phyloP scores from a whole-genome alignment of 2,329 filamentous ascomycete genomes.

The Monilinia fructigena region DNA sequence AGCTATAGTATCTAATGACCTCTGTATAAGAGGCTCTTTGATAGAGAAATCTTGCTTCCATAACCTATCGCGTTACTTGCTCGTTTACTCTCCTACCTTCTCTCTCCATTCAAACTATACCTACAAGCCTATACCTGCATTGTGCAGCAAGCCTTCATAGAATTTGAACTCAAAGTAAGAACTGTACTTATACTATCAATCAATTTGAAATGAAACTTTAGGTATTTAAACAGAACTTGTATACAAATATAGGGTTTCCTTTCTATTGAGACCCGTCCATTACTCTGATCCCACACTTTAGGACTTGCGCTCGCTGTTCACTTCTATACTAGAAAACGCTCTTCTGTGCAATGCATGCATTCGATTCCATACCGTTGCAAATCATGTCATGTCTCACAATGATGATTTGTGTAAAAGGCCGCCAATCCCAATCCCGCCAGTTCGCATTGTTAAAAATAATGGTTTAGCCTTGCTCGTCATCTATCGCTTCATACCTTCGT shows the following conservation, averaged over 20 bases:
- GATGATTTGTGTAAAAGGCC: background rate
- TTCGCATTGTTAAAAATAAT: background rate
- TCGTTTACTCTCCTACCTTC: no score
- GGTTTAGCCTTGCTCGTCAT: background rate
- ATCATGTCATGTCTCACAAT: slow-evolving; percentile 1
- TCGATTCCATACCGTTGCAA: background rate
- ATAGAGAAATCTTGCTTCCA: background rate
- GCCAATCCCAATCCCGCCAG: background rate
- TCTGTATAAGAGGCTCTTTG: background rate
- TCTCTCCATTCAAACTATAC: background rate
- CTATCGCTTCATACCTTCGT: slow-evolving; percentile 14
- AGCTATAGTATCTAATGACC: slow-evolving; percentile 2
- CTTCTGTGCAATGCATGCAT: background rate
- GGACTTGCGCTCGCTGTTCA: background rate
- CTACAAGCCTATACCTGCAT: background rate
- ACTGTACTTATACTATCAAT: slow-evolving; percentile 13
- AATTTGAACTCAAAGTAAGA: background rate
- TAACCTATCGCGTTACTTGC: background rate
- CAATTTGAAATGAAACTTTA: slow-evolving; percentile 8
- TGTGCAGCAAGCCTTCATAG: background rate
- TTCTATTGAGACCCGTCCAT: slow-evolving; percentile 1
- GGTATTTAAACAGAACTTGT: slow-evolving; percentile 19
- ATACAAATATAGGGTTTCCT: slow-evolving; percentile 17
- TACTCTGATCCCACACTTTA: background rate
- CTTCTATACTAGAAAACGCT: slow-evolving; percentile 15